Evolutionary conservation across 1,284 basidiomycete genomes (phyloP).

Genomic region (Moesziomyces antarcticus): DNA sequence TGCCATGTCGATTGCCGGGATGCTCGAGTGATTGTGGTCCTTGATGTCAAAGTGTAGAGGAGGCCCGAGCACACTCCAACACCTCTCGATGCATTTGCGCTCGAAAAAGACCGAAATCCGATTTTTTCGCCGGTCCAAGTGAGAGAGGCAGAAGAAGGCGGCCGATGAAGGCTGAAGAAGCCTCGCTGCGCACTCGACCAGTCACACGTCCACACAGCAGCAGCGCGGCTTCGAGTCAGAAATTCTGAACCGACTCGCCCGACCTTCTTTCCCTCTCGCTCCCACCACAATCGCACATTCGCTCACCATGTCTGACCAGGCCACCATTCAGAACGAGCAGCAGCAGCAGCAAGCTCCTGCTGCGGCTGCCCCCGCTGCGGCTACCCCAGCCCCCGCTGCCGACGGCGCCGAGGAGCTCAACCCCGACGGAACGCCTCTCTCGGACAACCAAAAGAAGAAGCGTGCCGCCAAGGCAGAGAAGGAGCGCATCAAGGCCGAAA

Average conservation of each 20-base stretch:
- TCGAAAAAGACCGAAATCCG: conserved; percentile 20
- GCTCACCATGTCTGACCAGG: conserved; percentile 40
- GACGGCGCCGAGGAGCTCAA: conserved; percentile 52
- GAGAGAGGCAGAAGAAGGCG: conserved; percentile 12
- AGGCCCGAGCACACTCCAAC: conserved; percentile 17
- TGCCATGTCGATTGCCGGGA: conserved; percentile 14
- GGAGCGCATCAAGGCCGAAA: conserved; percentile 74
- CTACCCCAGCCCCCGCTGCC: conserved; percentile 7
- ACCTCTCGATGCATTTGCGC: background rate
- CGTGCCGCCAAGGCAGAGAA: conserved; percentile 92
- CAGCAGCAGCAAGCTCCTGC: background rate
- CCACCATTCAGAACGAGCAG: conserved; percentile 35
- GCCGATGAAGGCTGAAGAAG: conserved; percentile 7
- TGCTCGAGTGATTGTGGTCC: background rate
- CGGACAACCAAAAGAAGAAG: conserved; percentile 93
- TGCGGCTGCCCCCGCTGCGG: conserved; percentile 11
- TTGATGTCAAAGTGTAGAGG: background rate
- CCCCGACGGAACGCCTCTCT: conserved; percentile 71
- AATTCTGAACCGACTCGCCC: conserved; percentile 4
- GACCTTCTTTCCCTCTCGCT: conserved; percentile 4
- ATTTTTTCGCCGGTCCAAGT: conserved; percentile 1
- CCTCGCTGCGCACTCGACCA: background rate
- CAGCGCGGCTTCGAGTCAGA: conserved; percentile 22
- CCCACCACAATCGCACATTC: conserved; percentile 4
- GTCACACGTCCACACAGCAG: no score